Base-by-base conservation (phyloP, 352 stramenopile species). In the Albugo laibachii region DNA sequence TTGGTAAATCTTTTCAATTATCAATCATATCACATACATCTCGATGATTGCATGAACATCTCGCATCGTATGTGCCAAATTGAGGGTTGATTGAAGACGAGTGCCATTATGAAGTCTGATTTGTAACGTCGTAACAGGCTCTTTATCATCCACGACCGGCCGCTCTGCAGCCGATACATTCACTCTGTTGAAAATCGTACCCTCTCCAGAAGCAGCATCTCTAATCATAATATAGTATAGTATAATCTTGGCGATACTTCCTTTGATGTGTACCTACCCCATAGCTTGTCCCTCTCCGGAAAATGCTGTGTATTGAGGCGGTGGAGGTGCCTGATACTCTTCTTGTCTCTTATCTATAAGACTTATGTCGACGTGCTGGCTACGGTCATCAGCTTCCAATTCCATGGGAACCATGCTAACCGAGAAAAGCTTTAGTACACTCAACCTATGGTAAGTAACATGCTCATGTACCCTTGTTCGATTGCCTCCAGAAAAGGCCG, bases 1-100 rank as follows among this genome's bases (percentile, higher is more conserved):
- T 15, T 50, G 2, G 36, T 24, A 40, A 20, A 41, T 21, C 8
- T 2, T 27, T 41, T 27, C 19, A 10, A 48, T n/a, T n/a, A n/a
- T n/a, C n/a, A n/a, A n/a, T n/a, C n/a, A 43, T 43, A 24, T 24
- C 34, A 56, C 70, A 48, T 63, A 81, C 70, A 84, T 46, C 43
- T 79, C 70, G 54, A 94, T 80, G 56, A 92, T 83, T 13, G 81
- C 79, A 52, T 94, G 77, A 31, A 94, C 54, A 52, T 92, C 78
- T 48, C 66, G 71, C 38, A 94, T 58, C n/a, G 80, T 92, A 62
- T 94, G 79, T 37, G 77, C 58, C 52, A 91, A 61, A 55, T 94
- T 94, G 15, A 94, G 63, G 46, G 72, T 86, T 58, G 86, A 79
- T 47, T 71, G 61, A 44, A 93, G 52, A 4, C 79, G 65, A 52